phyloP scores from a whole-genome alignment of 129 eudicot genomes.

The Tagetes erecta region DNA sequence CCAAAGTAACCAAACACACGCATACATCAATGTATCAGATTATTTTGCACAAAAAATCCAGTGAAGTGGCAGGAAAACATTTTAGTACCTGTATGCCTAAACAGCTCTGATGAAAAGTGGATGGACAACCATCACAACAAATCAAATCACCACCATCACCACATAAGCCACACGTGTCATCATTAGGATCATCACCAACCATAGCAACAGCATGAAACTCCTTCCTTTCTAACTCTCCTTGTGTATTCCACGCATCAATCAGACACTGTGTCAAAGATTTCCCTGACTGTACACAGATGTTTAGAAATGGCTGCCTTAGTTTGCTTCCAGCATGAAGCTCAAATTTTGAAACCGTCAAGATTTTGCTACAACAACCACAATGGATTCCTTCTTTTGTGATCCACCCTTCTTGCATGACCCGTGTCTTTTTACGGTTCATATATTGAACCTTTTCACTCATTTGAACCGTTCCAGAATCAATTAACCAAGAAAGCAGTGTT shows the following conservation, averaged over 20 bases:
- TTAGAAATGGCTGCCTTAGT: constrained; percentile 67
- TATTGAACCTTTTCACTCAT: constrained; percentile 79
- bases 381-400: constrained; percentile 88
- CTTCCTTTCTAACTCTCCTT: constrained; percentile 54
- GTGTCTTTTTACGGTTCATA: constrained; percentile 71
- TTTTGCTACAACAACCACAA: constrained; percentile 93
- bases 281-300: constrained; percentile 72
- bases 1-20: not conserved
- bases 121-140: constrained; percentile 94
- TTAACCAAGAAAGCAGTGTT: constrained; percentile 78
- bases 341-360: constrained; percentile 73
- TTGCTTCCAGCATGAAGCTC: constrained; percentile 98
- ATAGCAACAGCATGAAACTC: constrained; percentile 60
- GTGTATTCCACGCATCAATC: constrained; percentile 90
- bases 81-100: constrained; percentile 64
- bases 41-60: constrained; percentile 6
- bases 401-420: constrained; percentile 93
- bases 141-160: constrained; percentile 94
- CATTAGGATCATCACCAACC: constrained; percentile 95
- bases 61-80: not conserved
- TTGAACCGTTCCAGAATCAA: constrained; percentile 64
- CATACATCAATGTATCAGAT: not conserved
- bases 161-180: constrained; percentile 84
- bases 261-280: constrained; percentile 72
- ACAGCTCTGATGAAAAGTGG: constrained; percentile 88